These are phyloP conservation scores for Fusarium virguliforme DNA, from an alignment of 2,329 filamentous ascomycete genomes.

Conservation along the genomic window DNA sequence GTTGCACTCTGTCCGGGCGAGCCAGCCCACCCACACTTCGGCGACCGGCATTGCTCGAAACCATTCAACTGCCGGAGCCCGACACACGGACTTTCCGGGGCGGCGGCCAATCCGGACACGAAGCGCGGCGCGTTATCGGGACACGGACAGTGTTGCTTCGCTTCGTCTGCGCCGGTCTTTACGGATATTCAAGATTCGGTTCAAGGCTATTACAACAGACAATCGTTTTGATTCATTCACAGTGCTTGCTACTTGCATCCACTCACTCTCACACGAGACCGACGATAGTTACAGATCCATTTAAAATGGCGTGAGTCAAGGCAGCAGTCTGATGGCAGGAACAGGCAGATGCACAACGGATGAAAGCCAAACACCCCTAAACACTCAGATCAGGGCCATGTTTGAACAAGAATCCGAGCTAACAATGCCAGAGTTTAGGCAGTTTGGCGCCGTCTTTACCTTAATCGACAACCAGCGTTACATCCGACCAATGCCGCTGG, in stretches of 20 bases:
- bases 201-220: background rate
- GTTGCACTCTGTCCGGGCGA: slow-evolving; percentile 1
- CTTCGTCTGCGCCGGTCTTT: background rate
- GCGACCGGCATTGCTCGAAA: slow-evolving; percentile 16
- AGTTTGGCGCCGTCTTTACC: slow-evolving; percentile 2
- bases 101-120: background rate
- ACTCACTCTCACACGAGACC: background rate
- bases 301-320: background rate
- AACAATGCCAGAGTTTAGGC: background rate
- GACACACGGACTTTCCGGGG: slow-evolving; percentile 14
- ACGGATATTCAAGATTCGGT: background rate
- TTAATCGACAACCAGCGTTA: slow-evolving; percentile 2
- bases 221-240: background rate
- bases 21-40: slow-evolving; percentile 25
- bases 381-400: background rate
- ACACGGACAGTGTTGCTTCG: background rate
- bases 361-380: background rate
- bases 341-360: background rate
- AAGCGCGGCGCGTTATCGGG: background rate
- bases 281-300: background rate
- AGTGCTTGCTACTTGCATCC: background rate
- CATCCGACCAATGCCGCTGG: slow-evolving; percentile 1
- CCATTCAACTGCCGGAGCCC: slow-evolving; percentile 28
- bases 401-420: background rate
- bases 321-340: slow-evolving; percentile 2